Conservation (phyloP, 768 basidiomycete species). For the Candolleomyces aberdarensis region DNA sequence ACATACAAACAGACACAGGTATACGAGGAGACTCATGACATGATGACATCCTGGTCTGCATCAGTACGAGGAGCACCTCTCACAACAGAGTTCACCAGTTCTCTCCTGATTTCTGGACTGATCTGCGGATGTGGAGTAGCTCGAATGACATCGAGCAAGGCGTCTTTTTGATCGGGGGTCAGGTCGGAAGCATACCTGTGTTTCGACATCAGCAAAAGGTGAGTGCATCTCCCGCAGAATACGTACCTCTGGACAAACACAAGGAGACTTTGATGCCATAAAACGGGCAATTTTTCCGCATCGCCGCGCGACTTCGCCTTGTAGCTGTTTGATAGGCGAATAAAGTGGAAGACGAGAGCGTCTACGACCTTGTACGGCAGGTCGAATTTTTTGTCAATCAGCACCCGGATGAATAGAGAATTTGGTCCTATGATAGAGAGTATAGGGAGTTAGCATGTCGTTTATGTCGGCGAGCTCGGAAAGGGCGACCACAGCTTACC, state of each 20-base stretch:
- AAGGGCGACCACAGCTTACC: constrained; percentile 38
- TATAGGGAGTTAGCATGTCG: background rate
- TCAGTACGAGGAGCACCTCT: constrained; percentile 76
- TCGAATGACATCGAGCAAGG: constrained; percentile 89
- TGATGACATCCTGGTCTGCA: constrained; percentile 62
- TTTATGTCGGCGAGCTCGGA: no score
- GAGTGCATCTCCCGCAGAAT: background rate
- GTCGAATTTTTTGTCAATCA: constrained; percentile 97
- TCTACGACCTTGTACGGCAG: constrained; percentile 98
- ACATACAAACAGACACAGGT: background rate
- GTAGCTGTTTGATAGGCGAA: constrained; percentile 90
- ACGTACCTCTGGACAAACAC: constrained; percentile 88
- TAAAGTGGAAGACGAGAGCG: constrained; percentile 96
- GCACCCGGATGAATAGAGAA: constrained; percentile 93
- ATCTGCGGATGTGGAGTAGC: constrained; percentile 86
- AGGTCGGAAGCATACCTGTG: constrained; percentile 88
- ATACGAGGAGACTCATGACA: constrained; percentile 39
- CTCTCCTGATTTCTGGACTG: constrained; percentile 84
- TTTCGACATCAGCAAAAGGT: background rate
- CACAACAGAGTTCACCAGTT: constrained; percentile 82
- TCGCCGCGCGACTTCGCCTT: constrained; percentile 70
- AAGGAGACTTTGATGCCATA: constrained; percentile 97
- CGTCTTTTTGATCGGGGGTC: constrained; percentile 96
- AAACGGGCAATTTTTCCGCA: constrained; percentile 82
- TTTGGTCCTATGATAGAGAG: constrained; percentile 61